Conservation (phyloP, 1,139 yeast genomes). For the Meyerozyma guilliermondii region DNA sequence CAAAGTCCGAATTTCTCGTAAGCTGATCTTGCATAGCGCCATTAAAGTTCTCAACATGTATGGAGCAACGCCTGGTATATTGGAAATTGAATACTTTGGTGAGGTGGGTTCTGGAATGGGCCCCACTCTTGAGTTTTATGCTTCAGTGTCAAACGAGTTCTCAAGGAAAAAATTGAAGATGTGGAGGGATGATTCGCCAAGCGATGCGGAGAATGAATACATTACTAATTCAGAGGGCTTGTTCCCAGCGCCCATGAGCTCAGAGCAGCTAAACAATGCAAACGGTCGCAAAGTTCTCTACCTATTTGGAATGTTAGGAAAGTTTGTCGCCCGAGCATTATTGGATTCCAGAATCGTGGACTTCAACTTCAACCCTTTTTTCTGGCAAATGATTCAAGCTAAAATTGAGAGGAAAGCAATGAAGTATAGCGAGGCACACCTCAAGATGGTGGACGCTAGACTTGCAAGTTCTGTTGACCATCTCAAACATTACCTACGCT, state of each 20-base stretch:
- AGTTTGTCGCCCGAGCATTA: constrained; percentile 80
- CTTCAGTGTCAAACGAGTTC: constrained; percentile 74
- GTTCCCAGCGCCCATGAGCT: constrained; percentile 66
- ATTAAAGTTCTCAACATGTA: constrained; percentile 71
- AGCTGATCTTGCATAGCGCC: constrained; percentile 70
- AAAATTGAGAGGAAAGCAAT: constrained; percentile 17
- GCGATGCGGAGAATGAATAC: constrained; percentile 28
- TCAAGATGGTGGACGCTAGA: constrained; percentile 53
- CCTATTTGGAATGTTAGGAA: constrained; percentile 68
- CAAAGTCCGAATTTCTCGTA: constrained; percentile 74
- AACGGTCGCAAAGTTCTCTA: constrained; percentile 43
- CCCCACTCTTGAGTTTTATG: constrained; percentile 90
- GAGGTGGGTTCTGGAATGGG: constrained; percentile 98
- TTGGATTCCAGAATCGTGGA: constrained; percentile 85
- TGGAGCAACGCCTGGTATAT: constrained; percentile 73
- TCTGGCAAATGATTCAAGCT: constrained; percentile 47
- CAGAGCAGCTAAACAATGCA: constrained; percentile 20
- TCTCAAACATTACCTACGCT: constrained; percentile 39
- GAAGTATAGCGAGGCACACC: constrained; percentile 33
- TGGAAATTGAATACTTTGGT: constrained; percentile 84
- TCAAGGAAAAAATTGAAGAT: constrained; percentile 49
- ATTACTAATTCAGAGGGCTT: constrained; percentile 48
- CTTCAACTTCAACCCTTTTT: constrained; percentile 67
- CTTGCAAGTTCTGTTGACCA: constrained; percentile 58
- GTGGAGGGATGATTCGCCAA: constrained; percentile 59